Evolutionary conservation across 2,329 filamentous ascomycete genomes (phyloP).

Genomic region (Stachybotrys chartarum): DNA sequence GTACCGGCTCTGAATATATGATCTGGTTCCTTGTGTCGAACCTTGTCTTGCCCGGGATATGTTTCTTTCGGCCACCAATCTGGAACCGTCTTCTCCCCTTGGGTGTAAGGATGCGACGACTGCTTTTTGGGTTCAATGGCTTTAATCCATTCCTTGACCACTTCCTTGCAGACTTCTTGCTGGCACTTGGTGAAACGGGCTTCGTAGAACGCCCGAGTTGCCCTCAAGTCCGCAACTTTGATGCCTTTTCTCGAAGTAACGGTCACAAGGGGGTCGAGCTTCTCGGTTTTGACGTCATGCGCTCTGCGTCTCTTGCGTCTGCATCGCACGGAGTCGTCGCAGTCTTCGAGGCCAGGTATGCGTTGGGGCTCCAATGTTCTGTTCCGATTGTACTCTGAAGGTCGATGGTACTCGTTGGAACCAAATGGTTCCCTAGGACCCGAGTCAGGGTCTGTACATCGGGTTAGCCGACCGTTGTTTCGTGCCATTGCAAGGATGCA

Average conservation of each 20-base stretch:
- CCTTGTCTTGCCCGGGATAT: constrained; percentile 12
- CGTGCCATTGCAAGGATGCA: too few relatives aligned
- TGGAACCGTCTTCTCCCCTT: constrained; percentile 53
- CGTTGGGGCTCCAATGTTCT: constrained; percentile 22
- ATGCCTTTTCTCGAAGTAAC: constrained; percentile 36
- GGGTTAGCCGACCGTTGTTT: constrained; percentile 5
- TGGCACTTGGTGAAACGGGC: constrained; percentile 59
- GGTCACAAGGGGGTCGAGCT: constrained; percentile 33
- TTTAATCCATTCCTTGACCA: constrained; percentile 71
- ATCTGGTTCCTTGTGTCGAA: constrained; percentile 66
- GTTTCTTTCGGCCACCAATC: constrained; percentile 61
- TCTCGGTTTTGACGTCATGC: constrained; percentile 30
- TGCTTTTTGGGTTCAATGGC: constrained; percentile 72
- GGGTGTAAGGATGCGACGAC: constrained; percentile 64
- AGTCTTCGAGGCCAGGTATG: constrained; percentile 22
- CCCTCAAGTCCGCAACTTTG: constrained; percentile 44
- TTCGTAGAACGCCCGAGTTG: constrained; percentile 53
- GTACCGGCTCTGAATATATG: constrained; percentile 62
- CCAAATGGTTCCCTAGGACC: constrained; percentile 23
- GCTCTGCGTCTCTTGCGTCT: constrained; percentile 21
- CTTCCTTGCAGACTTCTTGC: constrained; percentile 63
- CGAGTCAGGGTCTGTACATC: constrained; percentile 20
- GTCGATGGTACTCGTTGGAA: constrained; percentile 15
- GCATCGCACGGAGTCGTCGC: constrained; percentile 20
- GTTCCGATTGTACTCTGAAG: constrained; percentile 15